Evolutionary conservation across 495 filamentous ascomycete species (phyloP).

Genomic region (Penicillium steckii): DNA sequence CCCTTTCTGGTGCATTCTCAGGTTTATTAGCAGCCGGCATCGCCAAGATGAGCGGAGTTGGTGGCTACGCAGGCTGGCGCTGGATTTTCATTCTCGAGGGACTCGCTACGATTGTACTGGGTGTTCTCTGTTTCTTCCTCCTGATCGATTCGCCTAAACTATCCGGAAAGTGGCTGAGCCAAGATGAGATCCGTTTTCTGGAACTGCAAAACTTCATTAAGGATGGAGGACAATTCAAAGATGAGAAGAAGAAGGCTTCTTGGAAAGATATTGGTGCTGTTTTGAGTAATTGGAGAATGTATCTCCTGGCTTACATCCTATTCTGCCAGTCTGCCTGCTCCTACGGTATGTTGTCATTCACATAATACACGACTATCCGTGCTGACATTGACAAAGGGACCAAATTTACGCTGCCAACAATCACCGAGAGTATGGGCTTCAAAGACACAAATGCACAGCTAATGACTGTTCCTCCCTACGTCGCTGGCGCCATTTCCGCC

Average conservation of each 20-base stretch:
- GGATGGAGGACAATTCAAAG: conserved; percentile 25
- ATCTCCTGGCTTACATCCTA: conserved; percentile 28
- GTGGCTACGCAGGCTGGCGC: conserved; percentile 61
- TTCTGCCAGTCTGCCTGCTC: conserved; percentile 25
- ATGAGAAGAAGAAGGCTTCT: conserved; percentile 13
- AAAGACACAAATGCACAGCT: conserved; percentile 28
- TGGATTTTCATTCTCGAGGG: conserved; percentile 73
- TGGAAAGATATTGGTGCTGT: conserved; percentile 25
- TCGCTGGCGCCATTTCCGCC: conserved; percentile 31
- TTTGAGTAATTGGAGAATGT: conserved; percentile 26
- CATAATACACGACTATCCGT: not conserved
- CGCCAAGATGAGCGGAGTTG: conserved; percentile 64
- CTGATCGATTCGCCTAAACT: conserved; percentile 26
- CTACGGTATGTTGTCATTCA: conserved; percentile 18
- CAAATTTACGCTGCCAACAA: conserved; percentile 32
- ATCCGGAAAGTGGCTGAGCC: conserved; percentile 20
- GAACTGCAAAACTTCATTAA: conserved; percentile 31
- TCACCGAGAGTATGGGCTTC: conserved; percentile 32
- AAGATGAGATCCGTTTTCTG: conserved; percentile 27
- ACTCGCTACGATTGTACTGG: conserved; percentile 55
- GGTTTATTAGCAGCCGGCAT: conserved; percentile 67
- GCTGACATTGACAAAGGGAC: conserved; percentile 12
- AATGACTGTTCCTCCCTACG: conserved; percentile 32
- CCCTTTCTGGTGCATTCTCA: conserved; percentile 63
- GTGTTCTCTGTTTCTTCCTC: conserved; percentile 53